These are phyloP conservation scores for Yamadazyma insecticola DNA, from an alignment of 805 yeast species.

Conservation along the genomic window DNA sequence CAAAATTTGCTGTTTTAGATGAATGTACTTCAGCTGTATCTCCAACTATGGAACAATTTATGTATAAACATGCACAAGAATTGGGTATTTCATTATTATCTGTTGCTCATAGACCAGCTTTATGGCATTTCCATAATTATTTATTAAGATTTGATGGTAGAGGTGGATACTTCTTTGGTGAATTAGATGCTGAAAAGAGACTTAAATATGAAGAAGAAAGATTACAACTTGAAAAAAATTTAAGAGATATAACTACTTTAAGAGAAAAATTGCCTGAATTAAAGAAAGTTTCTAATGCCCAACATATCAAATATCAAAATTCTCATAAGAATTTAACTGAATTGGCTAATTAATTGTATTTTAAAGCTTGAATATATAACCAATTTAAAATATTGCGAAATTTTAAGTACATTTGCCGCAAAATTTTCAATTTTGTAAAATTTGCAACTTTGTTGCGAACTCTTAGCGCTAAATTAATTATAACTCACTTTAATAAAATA, in stretches of 20 bases:
- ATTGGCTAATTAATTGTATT: constrained; percentile 14
- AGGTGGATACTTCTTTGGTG: constrained; percentile 59
- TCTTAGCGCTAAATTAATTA: too few relatives aligned
- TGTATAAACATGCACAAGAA: constrained; percentile 78
- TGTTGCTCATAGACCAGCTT: constrained; percentile 87
- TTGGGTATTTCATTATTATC: constrained; percentile 79
- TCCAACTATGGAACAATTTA: constrained; percentile 82
- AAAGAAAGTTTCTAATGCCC: constrained; percentile 45
- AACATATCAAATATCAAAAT: constrained; percentile 30
- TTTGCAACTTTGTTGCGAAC: too few relatives aligned
- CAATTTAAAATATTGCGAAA: too few relatives aligned
- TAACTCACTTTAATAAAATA: too few relatives aligned
- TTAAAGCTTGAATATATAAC: too few relatives aligned
- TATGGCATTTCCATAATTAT: constrained; percentile 87
- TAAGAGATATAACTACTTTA: constrained; percentile 68
- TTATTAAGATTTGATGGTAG: constrained; percentile 84
- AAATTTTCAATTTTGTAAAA: too few relatives aligned
- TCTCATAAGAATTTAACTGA: constrained; percentile 24
- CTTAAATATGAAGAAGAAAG: constrained; percentile 75
- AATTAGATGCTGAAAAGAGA: constrained; percentile 69
- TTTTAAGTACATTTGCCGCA: too few relatives aligned
- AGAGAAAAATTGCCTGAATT: constrained; percentile 64
- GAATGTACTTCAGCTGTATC: constrained; percentile 96
- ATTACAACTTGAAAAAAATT: constrained; percentile 58
- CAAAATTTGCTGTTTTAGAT: constrained; percentile 90